Evolutionary conservation across 352 stramenopile genomes (phyloP).

Genomic region (Globisporangium uncinulatum): DNA sequence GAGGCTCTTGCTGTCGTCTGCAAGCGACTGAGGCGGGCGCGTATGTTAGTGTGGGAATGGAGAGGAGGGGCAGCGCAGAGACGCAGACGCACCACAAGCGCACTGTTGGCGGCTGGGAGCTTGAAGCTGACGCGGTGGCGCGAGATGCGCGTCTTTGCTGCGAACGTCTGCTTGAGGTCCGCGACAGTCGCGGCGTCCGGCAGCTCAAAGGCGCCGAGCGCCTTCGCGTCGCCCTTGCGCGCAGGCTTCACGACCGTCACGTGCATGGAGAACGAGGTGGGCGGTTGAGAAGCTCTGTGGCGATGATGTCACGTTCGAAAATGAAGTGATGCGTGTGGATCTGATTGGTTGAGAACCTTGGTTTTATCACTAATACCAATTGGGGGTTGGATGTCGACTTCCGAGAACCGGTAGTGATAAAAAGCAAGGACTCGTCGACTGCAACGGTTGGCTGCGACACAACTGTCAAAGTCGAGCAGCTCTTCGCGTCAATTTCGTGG

Average conservation of each 20-base stretch:
- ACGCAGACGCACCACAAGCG: conserved; percentile 20
- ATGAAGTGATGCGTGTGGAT: not conserved
- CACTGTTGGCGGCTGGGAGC: conserved; percentile 24
- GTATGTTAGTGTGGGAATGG: too few species aligned
- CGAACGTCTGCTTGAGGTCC: conserved; percentile 55
- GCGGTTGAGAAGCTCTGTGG: not conserved
- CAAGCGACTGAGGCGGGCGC: conserved; percentile 18
- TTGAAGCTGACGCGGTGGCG: conserved; percentile 65
- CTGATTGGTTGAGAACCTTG: not conserved
- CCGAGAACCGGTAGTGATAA: too few species aligned
- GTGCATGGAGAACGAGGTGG: conserved; percentile 31
- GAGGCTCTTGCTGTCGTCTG: conserved; percentile 54
- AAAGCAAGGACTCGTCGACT: too few species aligned
- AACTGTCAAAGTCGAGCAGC: too few species aligned
- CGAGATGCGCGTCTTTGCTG: conserved; percentile 39
- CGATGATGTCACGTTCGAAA: conserved; percentile 10
- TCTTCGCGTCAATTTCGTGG: not conserved
- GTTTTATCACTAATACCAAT: not conserved
- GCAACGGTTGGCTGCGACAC: too few species aligned
- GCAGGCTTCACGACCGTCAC: conserved; percentile 53
- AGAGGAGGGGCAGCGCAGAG: too few species aligned
- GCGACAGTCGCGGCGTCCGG: conserved; percentile 31
- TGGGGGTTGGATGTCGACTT: too few species aligned
- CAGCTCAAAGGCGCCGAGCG: conserved; percentile 43
- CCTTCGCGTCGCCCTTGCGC: conserved; percentile 42